Evolutionary conservation across 2,329 filamentous ascomycete species (phyloP).

Genomic region (Fusarium miscanthi): DNA sequence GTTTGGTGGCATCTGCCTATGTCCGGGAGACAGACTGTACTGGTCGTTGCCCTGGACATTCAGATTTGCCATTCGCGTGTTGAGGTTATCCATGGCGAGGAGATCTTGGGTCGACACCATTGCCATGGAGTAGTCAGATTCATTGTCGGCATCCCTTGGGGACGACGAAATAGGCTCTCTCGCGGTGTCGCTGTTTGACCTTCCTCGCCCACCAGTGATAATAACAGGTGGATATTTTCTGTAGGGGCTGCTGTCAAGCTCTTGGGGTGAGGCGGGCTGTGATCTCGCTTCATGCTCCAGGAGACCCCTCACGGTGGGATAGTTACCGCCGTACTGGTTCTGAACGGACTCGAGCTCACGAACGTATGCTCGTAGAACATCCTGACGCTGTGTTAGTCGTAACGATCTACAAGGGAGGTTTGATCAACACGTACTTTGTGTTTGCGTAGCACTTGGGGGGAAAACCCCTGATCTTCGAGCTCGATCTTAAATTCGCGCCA

Average conservation of each 20-base stretch:
- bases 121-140: conserved; percentile 53
- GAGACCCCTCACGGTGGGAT: conserved; percentile 64
- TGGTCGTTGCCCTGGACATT: conserved; percentile 52
- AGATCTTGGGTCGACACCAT: conserved; percentile 67
- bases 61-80: conserved; percentile 55
- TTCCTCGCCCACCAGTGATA: conserved; percentile 51
- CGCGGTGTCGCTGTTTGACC: conserved; percentile 47
- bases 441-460: conserved; percentile 62
- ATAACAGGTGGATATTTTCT: conserved; percentile 56
- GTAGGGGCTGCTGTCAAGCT: conserved; percentile 52
- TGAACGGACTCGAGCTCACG: conserved; percentile 66
- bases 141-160: conserved; percentile 52
- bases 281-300: conserved; percentile 57
- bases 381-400: conserved; percentile 53
- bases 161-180: conserved; percentile 51
- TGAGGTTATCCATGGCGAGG: conserved; percentile 59
- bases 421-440: conserved; percentile 62
- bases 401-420: conserved; percentile 12
- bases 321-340: conserved; percentile 55
- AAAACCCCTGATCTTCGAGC: conserved; percentile 68
- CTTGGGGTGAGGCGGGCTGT: conserved; percentile 49
- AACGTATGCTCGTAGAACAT: conserved; percentile 70
- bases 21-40: conserved; percentile 52
- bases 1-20: conserved; percentile 51
- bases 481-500: conserved; percentile 71